These are phyloP conservation scores for Neurospora sp. DNA, from an alignment of 495 filamentous ascomycete species.

Conservation along the genomic window DNA sequence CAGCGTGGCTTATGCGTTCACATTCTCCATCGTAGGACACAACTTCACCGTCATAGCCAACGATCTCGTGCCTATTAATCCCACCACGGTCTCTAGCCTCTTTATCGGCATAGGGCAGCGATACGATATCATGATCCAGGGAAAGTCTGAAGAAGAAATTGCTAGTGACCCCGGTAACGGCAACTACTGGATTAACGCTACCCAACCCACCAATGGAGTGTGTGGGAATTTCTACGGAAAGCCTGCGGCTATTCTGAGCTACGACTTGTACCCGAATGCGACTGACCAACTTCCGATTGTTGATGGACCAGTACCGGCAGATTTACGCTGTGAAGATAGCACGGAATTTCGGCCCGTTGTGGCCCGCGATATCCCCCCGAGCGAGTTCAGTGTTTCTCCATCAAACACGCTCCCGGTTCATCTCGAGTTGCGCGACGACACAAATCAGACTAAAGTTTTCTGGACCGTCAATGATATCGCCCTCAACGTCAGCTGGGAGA, in stretches of 20 bases:
- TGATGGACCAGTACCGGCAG: conserved; percentile 1
- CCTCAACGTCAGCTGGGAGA: conserved; percentile 25
- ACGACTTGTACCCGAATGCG: conserved; percentile 4
- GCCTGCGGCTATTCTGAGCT: conserved; percentile 9
- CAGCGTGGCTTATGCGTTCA: conserved; percentile 35
- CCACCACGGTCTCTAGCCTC: conserved; percentile 23
- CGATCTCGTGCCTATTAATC: conserved; percentile 38
- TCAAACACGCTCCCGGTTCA: neutral
- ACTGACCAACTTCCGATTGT: conserved; percentile 1
- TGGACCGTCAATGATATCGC: conserved; percentile 24
- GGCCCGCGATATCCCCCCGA: neutral
- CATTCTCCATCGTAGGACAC: conserved; percentile 42
- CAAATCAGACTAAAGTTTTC: neutral
- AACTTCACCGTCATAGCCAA: conserved; percentile 37
- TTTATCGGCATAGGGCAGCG: conserved; percentile 54
- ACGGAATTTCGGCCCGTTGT: conserved; percentile 6
- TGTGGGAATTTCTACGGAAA: neutral
- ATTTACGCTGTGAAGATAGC: conserved; percentile 5
- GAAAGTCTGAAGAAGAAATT: neutral
- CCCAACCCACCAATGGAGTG: neutral
- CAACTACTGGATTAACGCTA: conserved; percentile 35
- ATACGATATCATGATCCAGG: conserved; percentile 54
- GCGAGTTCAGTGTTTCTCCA: neutral
- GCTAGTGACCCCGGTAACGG: conserved; percentile 33
- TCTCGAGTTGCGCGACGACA: neutral